Evolutionary conservation across 2,329 filamentous ascomycete genomes (phyloP).

Genomic region (Zasmidium cellare): DNA sequence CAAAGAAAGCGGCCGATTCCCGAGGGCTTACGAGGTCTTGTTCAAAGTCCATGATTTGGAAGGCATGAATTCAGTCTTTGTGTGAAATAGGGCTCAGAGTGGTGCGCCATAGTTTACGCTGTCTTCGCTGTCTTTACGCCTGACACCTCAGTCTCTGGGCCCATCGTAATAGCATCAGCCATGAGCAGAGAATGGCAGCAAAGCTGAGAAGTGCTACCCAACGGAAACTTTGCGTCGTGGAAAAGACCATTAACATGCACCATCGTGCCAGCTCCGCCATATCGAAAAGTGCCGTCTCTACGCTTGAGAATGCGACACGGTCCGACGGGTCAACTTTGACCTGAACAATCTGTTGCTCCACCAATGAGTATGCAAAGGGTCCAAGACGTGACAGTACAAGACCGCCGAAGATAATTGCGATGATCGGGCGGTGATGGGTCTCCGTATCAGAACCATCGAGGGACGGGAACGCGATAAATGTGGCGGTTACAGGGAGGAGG

Average conservation of each 20-base stretch:
- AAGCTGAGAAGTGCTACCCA: slow-evolving; percentile 9
- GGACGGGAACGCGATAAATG: not conserved
- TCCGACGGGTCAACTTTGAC: slow-evolving; percentile 1
- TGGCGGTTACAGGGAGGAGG: slow-evolving; percentile 5
- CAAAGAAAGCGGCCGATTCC: slow-evolving; percentile 56
- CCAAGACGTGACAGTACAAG: slow-evolving; percentile 7
- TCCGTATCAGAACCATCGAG: not conserved
- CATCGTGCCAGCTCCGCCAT: slow-evolving; percentile 6
- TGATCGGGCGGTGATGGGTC: not conserved
- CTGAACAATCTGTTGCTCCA: slow-evolving; percentile 12
- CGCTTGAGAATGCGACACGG: slow-evolving; percentile 5
- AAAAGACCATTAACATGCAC: slow-evolving; percentile 2
- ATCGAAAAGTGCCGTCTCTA: slow-evolving; percentile 10
- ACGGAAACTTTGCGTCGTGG: slow-evolving; percentile 2
- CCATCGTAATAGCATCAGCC: not conserved
- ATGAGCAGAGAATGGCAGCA: not conserved
- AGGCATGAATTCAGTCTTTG: slow-evolving; percentile 13
- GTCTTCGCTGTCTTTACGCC: too few species aligned
- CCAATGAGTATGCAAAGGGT: slow-evolving; percentile 9
- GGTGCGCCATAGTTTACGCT: too few species aligned
- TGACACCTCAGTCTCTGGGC: too few species aligned
- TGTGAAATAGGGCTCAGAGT: too few species aligned
- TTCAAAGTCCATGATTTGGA: slow-evolving; percentile 39
- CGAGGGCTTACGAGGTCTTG: slow-evolving; percentile 50
- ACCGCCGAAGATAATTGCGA: not conserved